These are phyloP conservation scores for Penicillium antarcticum DNA, from an alignment of 495 filamentous ascomycete species.

Conservation along the genomic window DNA sequence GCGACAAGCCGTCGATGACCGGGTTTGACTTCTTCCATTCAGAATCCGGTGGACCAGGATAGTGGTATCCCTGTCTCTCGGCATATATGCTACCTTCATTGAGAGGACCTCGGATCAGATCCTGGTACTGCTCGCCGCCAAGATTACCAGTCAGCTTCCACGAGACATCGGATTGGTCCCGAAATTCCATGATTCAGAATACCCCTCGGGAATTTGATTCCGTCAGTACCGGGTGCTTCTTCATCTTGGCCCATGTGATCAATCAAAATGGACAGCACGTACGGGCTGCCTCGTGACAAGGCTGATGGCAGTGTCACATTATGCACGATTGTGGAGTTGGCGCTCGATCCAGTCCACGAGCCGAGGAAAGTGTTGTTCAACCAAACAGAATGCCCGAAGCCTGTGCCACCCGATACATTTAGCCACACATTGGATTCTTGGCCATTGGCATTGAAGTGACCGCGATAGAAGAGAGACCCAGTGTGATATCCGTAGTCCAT, in stretches of 20 bases:
- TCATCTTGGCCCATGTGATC: constrained; percentile 68
- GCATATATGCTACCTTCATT: constrained; percentile 67
- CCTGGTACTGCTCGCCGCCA: constrained; percentile 61
- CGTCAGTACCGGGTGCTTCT: constrained; percentile 51
- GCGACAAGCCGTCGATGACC: constrained; percentile 44
- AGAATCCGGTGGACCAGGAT: constrained; percentile 50
- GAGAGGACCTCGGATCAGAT: constrained; percentile 59
- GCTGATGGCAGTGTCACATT: constrained; percentile 18
- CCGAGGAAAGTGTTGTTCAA: constrained; percentile 49
- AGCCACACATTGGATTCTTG: constrained; percentile 51
- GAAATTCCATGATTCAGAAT: constrained; percentile 54
- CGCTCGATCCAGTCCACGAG: constrained; percentile 46
- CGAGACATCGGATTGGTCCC: constrained; percentile 37
- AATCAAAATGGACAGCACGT: constrained; percentile 61
- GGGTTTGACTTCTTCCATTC: constrained; percentile 30
- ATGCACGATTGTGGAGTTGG: constrained; percentile 6
- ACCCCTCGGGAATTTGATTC: constrained; percentile 65
- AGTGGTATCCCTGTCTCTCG: constrained; percentile 63
- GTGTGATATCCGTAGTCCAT: constrained; percentile 70
- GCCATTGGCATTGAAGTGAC: constrained; percentile 61
- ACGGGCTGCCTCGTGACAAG: constrained; percentile 46
- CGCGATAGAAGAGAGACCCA: constrained; percentile 63
- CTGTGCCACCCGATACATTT: constrained; percentile 55
- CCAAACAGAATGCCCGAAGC: constrained; percentile 52
- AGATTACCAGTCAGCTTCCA: constrained; percentile 77